These are phyloP conservation scores for Metschnikowia lochheadii DNA, from an alignment of 805 yeast species.

Conservation along the genomic window DNA sequence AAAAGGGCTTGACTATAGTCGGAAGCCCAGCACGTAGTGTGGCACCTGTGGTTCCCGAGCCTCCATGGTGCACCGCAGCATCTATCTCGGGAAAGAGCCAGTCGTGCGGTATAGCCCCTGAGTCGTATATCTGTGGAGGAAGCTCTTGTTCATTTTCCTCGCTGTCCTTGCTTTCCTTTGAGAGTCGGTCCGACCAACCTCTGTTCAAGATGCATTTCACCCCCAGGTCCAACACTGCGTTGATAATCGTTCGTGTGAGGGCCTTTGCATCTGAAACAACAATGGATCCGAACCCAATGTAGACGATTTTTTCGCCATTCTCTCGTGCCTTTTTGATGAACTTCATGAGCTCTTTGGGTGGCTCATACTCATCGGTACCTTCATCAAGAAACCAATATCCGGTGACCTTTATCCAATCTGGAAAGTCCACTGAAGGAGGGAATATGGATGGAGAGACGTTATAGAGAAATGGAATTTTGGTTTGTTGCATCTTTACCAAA, in stretches of 20 bases:
- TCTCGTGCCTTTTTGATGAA: slow-evolving; percentile 62
- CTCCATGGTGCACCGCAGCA: slow-evolving; percentile 97
- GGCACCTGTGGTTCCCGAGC: slow-evolving; percentile 96
- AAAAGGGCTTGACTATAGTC: slow-evolving; percentile 87
- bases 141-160: slow-evolving; percentile 39
- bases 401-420: slow-evolving; percentile 93
- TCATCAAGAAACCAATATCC: slow-evolving; percentile 95
- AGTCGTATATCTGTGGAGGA: slow-evolving; percentile 64
- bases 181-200: slow-evolving; percentile 87
- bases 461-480: slow-evolving; percentile 81
- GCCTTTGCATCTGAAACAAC: slow-evolving; percentile 80
- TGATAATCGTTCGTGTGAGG: slow-evolving; percentile 71
- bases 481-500: slow-evolving; percentile 66
- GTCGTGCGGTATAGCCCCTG: slow-evolving; percentile 83
- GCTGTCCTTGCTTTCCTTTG: slow-evolving; percentile 19
- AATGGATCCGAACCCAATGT: slow-evolving; percentile 94
- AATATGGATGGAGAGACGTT: slow-evolving; percentile 84
- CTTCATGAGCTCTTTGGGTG: slow-evolving; percentile 52
- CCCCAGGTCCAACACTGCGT: slow-evolving; percentile 75
- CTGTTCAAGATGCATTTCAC: slow-evolving; percentile 85
- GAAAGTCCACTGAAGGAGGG: slow-evolving; percentile 90
- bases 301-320: slow-evolving; percentile 68
- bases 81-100: slow-evolving; percentile 89
- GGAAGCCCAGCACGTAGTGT: slow-evolving; percentile 82
- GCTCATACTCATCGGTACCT: slow-evolving; percentile 46